These are phyloP conservation scores for Lasiodiplodia citricola DNA, from an alignment of 2,329 filamentous ascomycete species.

Conservation along the genomic window DNA sequence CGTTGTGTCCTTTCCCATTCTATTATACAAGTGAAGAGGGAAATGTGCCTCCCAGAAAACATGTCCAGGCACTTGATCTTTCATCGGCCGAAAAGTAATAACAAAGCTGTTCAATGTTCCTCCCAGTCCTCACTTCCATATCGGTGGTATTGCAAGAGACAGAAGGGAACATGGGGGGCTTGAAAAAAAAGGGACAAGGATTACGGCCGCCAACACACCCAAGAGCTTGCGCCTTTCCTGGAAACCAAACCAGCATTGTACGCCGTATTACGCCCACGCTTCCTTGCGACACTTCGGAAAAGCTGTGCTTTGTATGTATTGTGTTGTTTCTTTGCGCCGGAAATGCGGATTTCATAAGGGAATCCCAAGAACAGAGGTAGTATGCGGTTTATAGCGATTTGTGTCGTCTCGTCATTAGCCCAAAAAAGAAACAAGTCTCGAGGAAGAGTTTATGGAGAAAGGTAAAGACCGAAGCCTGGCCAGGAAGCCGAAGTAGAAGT, in stretches of 20 bases:
- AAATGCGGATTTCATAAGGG: constrained; percentile 13
- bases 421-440: constrained; percentile 9
- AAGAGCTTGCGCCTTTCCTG: not conserved
- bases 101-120: not conserved
- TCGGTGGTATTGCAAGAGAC: not conserved
- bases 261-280: constrained; percentile 12
- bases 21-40: constrained; percentile 11
- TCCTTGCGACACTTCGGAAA: constrained; percentile 2
- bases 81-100: not conserved
- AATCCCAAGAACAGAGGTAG: not conserved
- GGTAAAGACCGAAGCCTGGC: not conserved
- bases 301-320: constrained; percentile 2
- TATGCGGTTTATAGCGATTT: constrained; percentile 3
- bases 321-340: constrained; percentile 12
- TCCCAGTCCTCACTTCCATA: not conserved
- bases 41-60: not conserved
- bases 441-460: not conserved
- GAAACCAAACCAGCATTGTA: constrained; percentile 7
- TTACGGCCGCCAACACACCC: not conserved
- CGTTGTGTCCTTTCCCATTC: constrained; percentile 2
- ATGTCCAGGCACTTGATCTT: not conserved
- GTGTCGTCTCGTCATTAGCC: constrained; percentile 22
- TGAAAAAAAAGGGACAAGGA: not conserved
- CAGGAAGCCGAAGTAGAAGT: not conserved
- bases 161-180: not conserved